A percentile compares a stretch with the other conserved stretches of the same genome.
Conservation (phyloP, 768 basidiomycete species). For the Tricholoma bakamatsutake region DNA sequence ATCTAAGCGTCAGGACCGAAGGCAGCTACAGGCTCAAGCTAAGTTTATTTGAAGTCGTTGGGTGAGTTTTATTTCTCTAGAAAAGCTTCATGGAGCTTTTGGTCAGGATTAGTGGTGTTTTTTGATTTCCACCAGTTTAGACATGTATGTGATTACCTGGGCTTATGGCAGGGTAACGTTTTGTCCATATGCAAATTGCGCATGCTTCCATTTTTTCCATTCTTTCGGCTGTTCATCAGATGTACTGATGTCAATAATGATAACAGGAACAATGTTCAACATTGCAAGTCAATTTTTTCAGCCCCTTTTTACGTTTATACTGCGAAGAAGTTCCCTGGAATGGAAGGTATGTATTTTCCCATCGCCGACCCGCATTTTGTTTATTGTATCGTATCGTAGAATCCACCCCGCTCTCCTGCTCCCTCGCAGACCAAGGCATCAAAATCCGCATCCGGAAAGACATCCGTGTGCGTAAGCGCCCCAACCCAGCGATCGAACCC, state of each 20-base stretch:
- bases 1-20: conserved; percentile 87
- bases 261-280: conserved; percentile 72
- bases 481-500: conserved; percentile 36
- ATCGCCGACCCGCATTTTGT: neutral
- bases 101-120: neutral
- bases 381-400: conserved; percentile 40
- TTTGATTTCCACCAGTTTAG: neutral
- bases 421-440: conserved; percentile 92
- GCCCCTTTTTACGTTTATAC: conserved; percentile 92
- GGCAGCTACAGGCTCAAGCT: conserved; percentile 77
- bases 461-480: conserved; percentile 75
- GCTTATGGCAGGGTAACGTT: neutral
- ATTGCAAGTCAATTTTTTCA: conserved; percentile 87
- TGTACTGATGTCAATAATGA: neutral
- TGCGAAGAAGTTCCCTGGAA: conserved; percentile 94
- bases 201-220: neutral
- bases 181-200: neutral
- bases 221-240: neutral
- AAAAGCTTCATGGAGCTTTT: neutral
- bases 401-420: conserved; percentile 83
- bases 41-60: conserved; percentile 84
- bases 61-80: conserved; percentile 44
- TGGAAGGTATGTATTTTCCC: conserved; percentile 65
- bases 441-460: conserved; percentile 94
- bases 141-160: neutral